Evolutionary conservation across 2,329 filamentous ascomycete genomes (phyloP), one percentile per base, ranked within the genome.

Genomic region (Dissoconium aciculare): DNA sequence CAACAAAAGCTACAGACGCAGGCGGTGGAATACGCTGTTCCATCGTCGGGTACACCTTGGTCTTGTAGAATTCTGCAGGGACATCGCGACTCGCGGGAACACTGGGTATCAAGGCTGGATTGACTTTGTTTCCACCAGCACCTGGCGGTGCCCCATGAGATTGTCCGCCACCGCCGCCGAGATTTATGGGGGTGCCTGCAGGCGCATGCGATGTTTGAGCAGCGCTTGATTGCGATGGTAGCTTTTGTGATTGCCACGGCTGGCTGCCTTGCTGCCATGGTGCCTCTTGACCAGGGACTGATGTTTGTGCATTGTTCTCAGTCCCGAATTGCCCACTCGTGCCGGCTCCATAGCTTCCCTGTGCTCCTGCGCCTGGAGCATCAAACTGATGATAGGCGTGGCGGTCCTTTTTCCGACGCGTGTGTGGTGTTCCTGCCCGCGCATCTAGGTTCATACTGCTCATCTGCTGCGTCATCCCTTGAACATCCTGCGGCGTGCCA

Each of bases 351-450:
- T 79, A 80, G n/a, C n/a, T n/a, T 8, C 72, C 61, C 48, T 78
- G 73, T 4, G 75, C 72, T 32, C 36, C 34, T 30, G 74, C 72
- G 4, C 65, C 65, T 9, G 75, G 66, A 13, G 79, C 72, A 41
- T 87, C 82, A 31, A 95, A 71, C 23, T 73, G 77, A 55, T 95
- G 87, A 56, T 92, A 80, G 40, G 85, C 87, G 58, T 95, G 87
- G 36, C 83, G 73, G 54, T 94, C 79, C 67, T 93, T 94, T 72
- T 93, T 95, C 71, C 92, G 94, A 56, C 66, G 78, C 21, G 72
- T 61, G 41, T 55, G 54, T 36, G 55, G 55, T 37, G 45, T 53
- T 21, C 73, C 59, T 41, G 53, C 58, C 37, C 54, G 54, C 36
- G 49, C 67, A 34, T 58, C 72, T 43, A 92, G 61, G 24, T 67